Base-by-base conservation (phyloP, 352 stramenopile genomes). In the Thalassiosira hispida region DNA sequence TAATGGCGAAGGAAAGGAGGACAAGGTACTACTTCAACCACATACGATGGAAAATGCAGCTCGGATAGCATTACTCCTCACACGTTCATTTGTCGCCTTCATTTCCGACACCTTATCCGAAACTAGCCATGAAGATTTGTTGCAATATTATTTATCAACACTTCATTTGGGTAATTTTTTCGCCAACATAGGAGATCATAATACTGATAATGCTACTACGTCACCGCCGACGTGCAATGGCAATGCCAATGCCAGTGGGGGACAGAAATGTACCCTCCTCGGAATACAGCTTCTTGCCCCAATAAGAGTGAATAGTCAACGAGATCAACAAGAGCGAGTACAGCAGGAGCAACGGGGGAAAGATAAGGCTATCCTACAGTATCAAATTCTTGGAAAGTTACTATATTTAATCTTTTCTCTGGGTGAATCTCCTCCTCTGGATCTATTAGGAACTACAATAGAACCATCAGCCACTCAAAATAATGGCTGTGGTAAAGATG, bases 161-260 rank as follows among this genome's bases (percentile, higher is more conserved):
- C 11, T 64, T 29, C 29, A 47, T 49, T 25, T 64, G 55, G 55
- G 27, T 64, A 29, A 64, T 47, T 64, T 64, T 47, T 64, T 25
- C 20, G 25, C 49, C 1, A 49, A 49, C 18, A 49, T 64, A 9
- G 27, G 25, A n/a, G 29, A 64, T 33, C n/a, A n/a, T n/a, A n/a
- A n/a, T n/a, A n/a, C n/a, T n/a, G n/a, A n/a, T n/a, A n/a, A n/a
- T n/a, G n/a, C n/a, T n/a, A n/a, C n/a, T n/a, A n/a, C n/a, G n/a
- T n/a, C n/a, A n/a, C n/a, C n/a, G n/a, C n/a, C n/a, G n/a, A n/a
- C n/a, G n/a, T n/a, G n/a, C n/a, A n/a, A n/a, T n/a, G n/a, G n/a
- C n/a, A n/a, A n/a, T n/a, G n/a, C n/a, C n/a, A n/a, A n/a, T n/a
- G n/a, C n/a, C n/a, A n/a, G n/a, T n/a, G n/a, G n/a, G n/a, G 29